Conservation (phyloP, 768 basidiomycete species). For the Mycena crocata region DNA sequence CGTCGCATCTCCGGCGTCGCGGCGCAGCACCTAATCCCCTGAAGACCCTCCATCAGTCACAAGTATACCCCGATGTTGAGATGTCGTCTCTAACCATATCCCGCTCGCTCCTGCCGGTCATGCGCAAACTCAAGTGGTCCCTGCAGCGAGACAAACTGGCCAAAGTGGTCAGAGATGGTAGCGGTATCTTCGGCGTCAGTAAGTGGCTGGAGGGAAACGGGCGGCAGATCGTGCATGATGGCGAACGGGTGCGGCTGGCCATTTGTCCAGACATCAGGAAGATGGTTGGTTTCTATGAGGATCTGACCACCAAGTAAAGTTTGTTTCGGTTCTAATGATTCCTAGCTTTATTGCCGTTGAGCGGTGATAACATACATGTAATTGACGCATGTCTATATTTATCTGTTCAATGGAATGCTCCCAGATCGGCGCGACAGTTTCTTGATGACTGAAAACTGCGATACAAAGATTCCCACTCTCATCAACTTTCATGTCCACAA, state of each 20-base stretch:
- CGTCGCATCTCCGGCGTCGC: constrained; percentile 65
- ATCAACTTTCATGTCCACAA: too few species aligned
- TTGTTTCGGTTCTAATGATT: background rate
- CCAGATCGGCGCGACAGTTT: background rate
- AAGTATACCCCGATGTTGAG: constrained; percentile 73
- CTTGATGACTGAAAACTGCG: too few species aligned
- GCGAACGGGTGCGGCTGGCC: constrained; percentile 75
- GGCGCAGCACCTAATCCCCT: constrained; percentile 50
- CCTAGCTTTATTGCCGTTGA: background rate
- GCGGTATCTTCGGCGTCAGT: constrained; percentile 52
- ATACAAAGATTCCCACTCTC: too few species aligned
- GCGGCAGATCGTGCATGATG: constrained; percentile 63
- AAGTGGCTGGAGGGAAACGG: constrained; percentile 71
- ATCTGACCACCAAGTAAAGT: constrained; percentile 35
- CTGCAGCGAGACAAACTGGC: constrained; percentile 73
- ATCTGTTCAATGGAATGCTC: background rate
- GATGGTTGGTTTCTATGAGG: constrained; percentile 71
- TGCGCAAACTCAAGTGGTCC: constrained; percentile 79
- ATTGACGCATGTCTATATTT: background rate
- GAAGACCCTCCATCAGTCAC: constrained; percentile 58
- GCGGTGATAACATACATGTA: background rate
- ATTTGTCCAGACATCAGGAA: constrained; percentile 73
- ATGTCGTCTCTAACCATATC: constrained; percentile 67
- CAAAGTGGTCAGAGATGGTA: constrained; percentile 62
- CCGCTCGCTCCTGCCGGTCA: constrained; percentile 69